Base-by-base conservation (phyloP, 495 filamentous ascomycete genomes). In the Chlorociboria aeruginascens region DNA sequence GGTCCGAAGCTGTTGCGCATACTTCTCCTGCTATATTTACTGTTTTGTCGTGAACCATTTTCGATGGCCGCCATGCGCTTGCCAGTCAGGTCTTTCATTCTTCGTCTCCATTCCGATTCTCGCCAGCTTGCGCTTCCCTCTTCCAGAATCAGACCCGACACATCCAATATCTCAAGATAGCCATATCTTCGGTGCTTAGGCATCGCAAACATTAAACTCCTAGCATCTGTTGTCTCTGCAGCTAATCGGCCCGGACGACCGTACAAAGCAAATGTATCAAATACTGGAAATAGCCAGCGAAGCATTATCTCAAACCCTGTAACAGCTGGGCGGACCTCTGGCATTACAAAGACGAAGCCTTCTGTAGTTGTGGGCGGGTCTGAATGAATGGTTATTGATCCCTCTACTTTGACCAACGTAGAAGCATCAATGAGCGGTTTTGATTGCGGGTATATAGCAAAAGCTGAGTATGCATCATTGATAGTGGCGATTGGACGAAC, bases 191-290 rank as follows among this genome's bases (percentile, higher is more conserved):
- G 78, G 48, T 93, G 78, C 55, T 82, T 84, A 0, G 92, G 93
- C 80, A 99, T 90, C 0, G 88, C 93, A 66, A 99, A 97, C 92
- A 99, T 99, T 55, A 99, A 71, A 49, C 92, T 90, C 49, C 85
- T 81, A 3, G 81, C 69, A 63, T 99, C 87, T 25, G 85, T 77
- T 0, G 83, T 80, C 57, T 93, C 94, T 1, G 92, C 85, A 40
- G 95, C 79, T 25, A 99, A 70, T 49, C 85, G 81, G 28, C 76
- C 86, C 8, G 92, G 92, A 13, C 92, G 84, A 7, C 92, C 92
- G 55, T 99, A 99, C 11, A 97, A 70, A 20, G 74, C 82, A 63
- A 95, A 97, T 0, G 86, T 85, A 59, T 99, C 92, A 67, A 86
- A 99, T 0, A 86, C 85, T 0, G 93, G 92, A 56, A 99, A 92